Evolutionary conservation across 2,329 filamentous ascomycete species (phyloP), one percentile per base, ranked within the genome.

Genomic region (Paecilomyces fulvus): DNA sequence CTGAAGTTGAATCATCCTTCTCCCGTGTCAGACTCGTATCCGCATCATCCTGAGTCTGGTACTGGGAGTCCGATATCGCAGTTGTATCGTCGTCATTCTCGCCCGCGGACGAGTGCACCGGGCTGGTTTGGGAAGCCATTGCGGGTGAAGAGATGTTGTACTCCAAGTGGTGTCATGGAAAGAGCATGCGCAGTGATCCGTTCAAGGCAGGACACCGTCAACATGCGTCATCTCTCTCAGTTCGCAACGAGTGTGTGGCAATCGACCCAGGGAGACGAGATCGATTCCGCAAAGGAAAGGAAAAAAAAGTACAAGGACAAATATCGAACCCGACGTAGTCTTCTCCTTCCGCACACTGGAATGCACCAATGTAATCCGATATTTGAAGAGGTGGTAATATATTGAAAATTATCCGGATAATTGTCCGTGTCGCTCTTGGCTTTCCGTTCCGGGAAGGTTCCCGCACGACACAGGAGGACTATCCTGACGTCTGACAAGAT

Each of bases 1-100:
- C 70, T 33, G 64, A 52, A 25, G 60, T 55, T 33, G 65, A 59
- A 43, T 58, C 57, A 43, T 66, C 62, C 43, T 59, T 60, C n/a
- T 53, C 28, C n/a, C 53, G 25, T 8, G 55, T n/a, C n/a, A 20
- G 21, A 49, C 28, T 55, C 51, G 54, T 51, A 54, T 52, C 51
- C 2, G 46, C 46, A 30, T 60, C 30, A 23, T 65, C 64, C 28
- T 63, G 61, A 12, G 28, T 21, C 49, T 43, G 52, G 50, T 57
- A 59, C 25, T 58, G 60, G 23, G 61, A 58, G 31, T 60, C 51
- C 28, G 48, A 37, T 30, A 49, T 30, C 14, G 54, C 57, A 46
- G 25, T 52, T 23, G 52, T 31, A 31, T 57, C 55, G 55, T 59
- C 54, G 10, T 60, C 51, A 31, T 52, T 52, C 49, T 54, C 49